These are phyloP conservation scores for Syzygium grande DNA, from an alignment of 345 rosid genomes.

Conservation along the genomic window DNA sequence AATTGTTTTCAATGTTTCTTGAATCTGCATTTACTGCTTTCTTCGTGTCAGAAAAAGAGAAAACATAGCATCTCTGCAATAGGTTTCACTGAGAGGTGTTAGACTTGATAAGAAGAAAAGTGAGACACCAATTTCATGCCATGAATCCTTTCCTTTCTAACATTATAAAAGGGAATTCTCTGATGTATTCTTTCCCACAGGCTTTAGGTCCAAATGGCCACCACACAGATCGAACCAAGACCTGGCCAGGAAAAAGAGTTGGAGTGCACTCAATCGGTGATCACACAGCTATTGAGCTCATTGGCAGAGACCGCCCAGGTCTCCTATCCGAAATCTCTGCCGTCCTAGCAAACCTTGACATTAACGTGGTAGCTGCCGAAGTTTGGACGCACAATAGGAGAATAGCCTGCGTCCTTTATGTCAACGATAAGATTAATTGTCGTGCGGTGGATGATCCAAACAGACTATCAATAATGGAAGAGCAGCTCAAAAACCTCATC, in stretches of 20 bases:
- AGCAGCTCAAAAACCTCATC: slow-evolving; percentile 66
- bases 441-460: slow-evolving; percentile 52
- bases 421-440: slow-evolving; percentile 51
- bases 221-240: slow-evolving; percentile 31
- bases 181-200: slow-evolving; percentile 17
- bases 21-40: background rate
- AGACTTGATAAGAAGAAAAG: background rate
- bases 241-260: slow-evolving; percentile 61
- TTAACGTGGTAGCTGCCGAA: slow-evolving; percentile 83
- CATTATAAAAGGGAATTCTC: background rate
- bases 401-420: slow-evolving; percentile 78
- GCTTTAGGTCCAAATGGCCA: slow-evolving; percentile 76
- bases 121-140: background rate
- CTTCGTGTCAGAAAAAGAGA: background rate
- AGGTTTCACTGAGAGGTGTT: background rate
- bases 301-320: slow-evolving; percentile 83
- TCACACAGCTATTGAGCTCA: slow-evolving; percentile 83
- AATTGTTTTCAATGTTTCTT: background rate
- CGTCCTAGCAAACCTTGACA: slow-evolving; percentile 62
- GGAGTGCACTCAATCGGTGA: slow-evolving; percentile 79
- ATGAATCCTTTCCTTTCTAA: background rate
- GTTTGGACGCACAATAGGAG: slow-evolving; percentile 90
- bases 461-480: slow-evolving; percentile 61
- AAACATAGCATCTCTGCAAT: background rate
- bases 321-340: slow-evolving; percentile 84